Conservation (phyloP, 192 early-diverging fungal species). For the Coemansia sp. region DNA sequence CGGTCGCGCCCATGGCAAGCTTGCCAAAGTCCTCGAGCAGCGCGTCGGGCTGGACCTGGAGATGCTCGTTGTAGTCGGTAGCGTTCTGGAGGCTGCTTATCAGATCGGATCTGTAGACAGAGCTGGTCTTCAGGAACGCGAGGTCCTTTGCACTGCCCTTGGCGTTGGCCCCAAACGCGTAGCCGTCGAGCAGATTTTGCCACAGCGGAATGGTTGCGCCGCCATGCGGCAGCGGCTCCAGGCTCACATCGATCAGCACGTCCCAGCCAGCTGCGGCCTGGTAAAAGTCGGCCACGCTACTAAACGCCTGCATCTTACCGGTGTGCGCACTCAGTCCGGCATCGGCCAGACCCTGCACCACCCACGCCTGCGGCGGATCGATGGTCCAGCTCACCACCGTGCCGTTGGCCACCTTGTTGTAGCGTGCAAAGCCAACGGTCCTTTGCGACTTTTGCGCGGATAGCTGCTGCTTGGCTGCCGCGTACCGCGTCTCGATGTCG, state of each 20-base stretch:
- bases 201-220: conserved; percentile 53
- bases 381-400: conserved; percentile 37
- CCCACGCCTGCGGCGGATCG: conserved; percentile 35
- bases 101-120: conserved; percentile 58
- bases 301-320: conserved; percentile 24
- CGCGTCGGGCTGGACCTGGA: conserved; percentile 60
- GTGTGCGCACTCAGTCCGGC: conserved; percentile 53
- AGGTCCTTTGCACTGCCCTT: conserved; percentile 10
- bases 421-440: conserved; percentile 35
- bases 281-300: conserved; percentile 45
- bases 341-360: conserved; percentile 56
- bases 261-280: conserved; percentile 55
- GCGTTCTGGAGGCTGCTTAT: conserved; percentile 69
- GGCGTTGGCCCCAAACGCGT: conserved; percentile 9
- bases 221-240: conserved; percentile 52
- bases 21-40: conserved; percentile 54
- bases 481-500: conserved; percentile 36
- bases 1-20: conserved; percentile 49
- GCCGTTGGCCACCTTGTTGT: conserved; percentile 47
- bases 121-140: conserved; percentile 57
- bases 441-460: conserved; percentile 6
- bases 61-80: conserved; percentile 60
- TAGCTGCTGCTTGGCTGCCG: conserved; percentile 18
- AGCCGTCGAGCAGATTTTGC: conserved; percentile 29
- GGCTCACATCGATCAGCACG: conserved; percentile 58